Evolutionary conservation across 371 early-diverging fungal genomes (phyloP).

Genomic region (Syncephalastrum contaminatum): DNA sequence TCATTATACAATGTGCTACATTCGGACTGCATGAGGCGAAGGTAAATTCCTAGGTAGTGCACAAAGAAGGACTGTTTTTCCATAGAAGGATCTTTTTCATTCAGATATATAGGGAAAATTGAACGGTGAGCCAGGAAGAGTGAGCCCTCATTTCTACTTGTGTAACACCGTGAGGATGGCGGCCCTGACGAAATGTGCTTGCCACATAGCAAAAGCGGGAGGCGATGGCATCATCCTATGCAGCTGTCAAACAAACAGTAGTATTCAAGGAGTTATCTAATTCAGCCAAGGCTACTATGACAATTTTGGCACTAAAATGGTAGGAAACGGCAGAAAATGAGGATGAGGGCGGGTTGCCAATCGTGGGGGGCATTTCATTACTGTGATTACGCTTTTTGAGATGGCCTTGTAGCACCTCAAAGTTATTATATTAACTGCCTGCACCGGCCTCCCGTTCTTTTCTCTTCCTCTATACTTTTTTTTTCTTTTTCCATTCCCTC

Average conservation of each 20-base stretch:
- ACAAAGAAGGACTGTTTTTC: neutral
- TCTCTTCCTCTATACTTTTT: conserved; percentile 6
- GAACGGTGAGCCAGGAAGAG: too few species aligned
- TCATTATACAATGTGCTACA: neutral
- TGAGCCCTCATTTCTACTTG: too few species aligned
- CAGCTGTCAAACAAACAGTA: too few species aligned
- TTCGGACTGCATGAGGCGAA: neutral
- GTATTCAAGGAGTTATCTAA: too few species aligned
- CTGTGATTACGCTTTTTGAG: conserved; percentile 6
- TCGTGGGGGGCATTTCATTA: conserved; percentile 3
- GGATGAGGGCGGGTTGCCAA: neutral
- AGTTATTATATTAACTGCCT: conserved; percentile 3
- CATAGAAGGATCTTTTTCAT: conserved; percentile 6
- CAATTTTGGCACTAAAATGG: too few species aligned
- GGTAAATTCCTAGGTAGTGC: neutral
- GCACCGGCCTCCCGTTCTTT: conserved; percentile 2
- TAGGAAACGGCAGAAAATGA: conserved; percentile 1
- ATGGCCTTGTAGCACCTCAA: conserved; percentile 6
- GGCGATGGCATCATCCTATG: too few species aligned
- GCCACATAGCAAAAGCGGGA: too few species aligned
- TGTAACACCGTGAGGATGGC: too few species aligned
- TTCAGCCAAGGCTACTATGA: too few species aligned
- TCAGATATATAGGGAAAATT: neutral
- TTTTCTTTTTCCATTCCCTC: conserved; percentile 6
- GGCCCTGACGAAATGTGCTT: too few species aligned